Base-by-base conservation (phyloP, 2,329 filamentous ascomycete species). In the Penicillium sp. region DNA sequence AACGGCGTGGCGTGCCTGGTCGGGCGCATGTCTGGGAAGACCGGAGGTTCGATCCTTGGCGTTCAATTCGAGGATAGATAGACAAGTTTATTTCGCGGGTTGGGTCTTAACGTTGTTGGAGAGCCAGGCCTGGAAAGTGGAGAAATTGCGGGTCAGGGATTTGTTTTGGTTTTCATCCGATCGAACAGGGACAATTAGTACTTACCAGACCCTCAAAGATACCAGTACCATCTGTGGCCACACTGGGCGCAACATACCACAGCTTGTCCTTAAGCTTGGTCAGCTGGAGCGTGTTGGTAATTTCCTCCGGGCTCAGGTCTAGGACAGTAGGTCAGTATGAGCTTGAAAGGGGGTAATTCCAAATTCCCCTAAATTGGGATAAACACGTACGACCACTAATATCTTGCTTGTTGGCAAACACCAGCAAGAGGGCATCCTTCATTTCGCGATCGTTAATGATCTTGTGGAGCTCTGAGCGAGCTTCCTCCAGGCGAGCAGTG, bases 331-430 rank as follows among this genome's bases (percentile, higher is more conserved):
- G 60, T 64, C 47, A 70, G 63, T 60, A 42, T 54, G 27, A 26
- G 19, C 10, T 13, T 14, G 29, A 46, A 54, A 25, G 27, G 35
- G 48, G 39, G 53, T 31, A 16, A 57, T 31, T 19, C 14, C 4
- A 29, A 31, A 49, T 42, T 19, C 1, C 29, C 46, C 43, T 23
- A 33, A 45, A 50, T 11, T 54, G 44, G 19, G 11, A 21, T 4
- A 25, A 50, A 54, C 35, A 77, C 82, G 56, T 78, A 91, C 91
- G 87, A 73, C 91, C 91, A 58, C 85, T 83, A 68, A 98, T 82
- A 86, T 99, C 95, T 80, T 98, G 95, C 86, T 99, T 99, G 83
- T 99, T 99, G 72, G 95, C 95, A 77, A 99, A 98, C 43, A 99
- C 93, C 60, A 98, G 81, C 68, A 99, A 81, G 68, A 98, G 83